Base-by-base conservation (phyloP, 1,139 yeast species). In the Kluyveromyces sp. region DNA sequence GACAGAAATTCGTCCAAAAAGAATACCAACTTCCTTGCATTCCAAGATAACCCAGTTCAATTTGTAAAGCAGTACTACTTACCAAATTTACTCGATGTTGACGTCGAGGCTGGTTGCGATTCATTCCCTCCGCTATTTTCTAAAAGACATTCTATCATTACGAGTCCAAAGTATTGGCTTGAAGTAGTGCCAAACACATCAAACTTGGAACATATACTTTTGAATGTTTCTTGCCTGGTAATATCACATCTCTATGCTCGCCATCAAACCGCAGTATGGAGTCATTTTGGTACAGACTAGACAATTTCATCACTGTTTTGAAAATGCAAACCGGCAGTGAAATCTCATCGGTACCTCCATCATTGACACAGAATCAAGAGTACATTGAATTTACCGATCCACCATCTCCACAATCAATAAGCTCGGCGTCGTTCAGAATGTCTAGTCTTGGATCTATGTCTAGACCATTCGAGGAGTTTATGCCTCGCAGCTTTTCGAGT, bases 11-110 rank as follows among this genome's bases (percentile, higher is more conserved):
- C 33, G 3, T 4, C 42, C 7, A 34, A n/a, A 6, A 21, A 33
- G 10, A 56, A 57, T 39, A 42, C 48, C 25, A 58, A 59, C 41
- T 61, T 59, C 42, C 50, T 52, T 8, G 52, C 50, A 4, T 60
- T 53, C 45, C 42, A 51, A 7, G 48, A 39, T 26, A 52, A 55
- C 43, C 59, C 64, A 5, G 48, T 51, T 32, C 52, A 47, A 7
- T 59, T 60, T 45, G 48, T 60, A 32, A 51, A 56, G 37, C 54
- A 54, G 39, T 58, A 52, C 40, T 61, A 54, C 39, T 26, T 41
- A 6, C 34, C 43, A 8, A 7, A 7, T n/a, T 34, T 41, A 8
- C 21, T 31, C 5, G 29, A 39, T 21, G 25, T 7, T 15, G 21
- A 15, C 21, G 8, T 33, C 8, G 34, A 33, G 7, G 34, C 5